phyloP scores from a whole-genome alignment of 2,329 filamentous ascomycete genomes.

The Aspergillus candidus region DNA sequence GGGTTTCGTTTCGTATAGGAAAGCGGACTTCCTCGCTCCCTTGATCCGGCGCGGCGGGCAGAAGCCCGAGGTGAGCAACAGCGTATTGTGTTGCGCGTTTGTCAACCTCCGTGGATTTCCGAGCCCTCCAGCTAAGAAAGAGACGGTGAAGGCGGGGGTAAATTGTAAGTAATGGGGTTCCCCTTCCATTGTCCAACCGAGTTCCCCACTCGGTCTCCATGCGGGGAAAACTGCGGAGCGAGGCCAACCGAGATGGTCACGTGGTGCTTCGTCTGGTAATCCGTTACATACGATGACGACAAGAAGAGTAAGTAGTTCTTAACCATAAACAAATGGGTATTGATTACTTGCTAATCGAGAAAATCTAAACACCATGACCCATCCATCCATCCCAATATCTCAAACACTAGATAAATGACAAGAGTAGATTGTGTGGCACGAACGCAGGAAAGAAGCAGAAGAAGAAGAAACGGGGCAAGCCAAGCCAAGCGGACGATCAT shows the following conservation, averaged over 20 bases:
- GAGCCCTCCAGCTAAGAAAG: constrained; percentile 5
- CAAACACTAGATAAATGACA: no score
- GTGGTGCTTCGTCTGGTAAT: no score
- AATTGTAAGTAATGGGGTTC: constrained; percentile 1
- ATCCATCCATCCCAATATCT: no score
- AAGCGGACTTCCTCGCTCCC: no score
- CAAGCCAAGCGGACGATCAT: not conserved
- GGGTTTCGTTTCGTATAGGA: no score
- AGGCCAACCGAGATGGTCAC: constrained; percentile 5
- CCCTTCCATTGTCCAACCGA: not conserved
- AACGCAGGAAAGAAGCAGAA: not conserved
- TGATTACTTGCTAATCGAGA: no score
- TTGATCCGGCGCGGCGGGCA: no score
- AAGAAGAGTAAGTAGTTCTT: no score
- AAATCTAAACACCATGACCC: no score
- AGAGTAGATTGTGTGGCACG: no score
- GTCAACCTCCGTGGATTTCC: constrained; percentile 10
- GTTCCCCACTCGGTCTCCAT: constrained; percentile 10
- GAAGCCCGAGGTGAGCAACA: not conserved
- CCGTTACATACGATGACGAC: no score
- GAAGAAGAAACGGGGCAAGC: not conserved
- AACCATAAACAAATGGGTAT: no score
- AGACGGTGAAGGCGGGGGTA: not conserved
- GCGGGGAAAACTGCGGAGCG: constrained; percentile 15
- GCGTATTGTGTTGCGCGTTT: not conserved